Base-by-base conservation (phyloP, 352 stramenopile genomes). In the Globisporangium perplexum region DNA sequence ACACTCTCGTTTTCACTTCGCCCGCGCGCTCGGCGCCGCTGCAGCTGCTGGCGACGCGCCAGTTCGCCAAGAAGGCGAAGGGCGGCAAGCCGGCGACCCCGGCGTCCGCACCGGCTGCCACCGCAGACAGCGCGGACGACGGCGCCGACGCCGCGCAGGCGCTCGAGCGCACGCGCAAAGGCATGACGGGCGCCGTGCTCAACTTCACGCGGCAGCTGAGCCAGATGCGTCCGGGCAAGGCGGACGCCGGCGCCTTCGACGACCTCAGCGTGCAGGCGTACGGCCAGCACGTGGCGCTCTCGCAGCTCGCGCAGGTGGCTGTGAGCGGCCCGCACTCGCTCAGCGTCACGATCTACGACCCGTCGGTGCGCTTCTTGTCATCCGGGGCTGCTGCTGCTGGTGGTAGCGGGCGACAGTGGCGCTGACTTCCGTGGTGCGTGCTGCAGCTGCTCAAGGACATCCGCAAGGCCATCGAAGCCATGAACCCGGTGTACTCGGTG, bases 241-340 rank as follows among this genome's bases (percentile, higher is more conserved):
- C 83, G 18, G 81, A 93, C 54, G 83, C 78, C 26, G 80, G 83
- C 26, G 87, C 91, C 65, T 90, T 93, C 43, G 83, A 93, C 55
- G 72, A 84, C 50, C 69, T 93, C 50, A 71, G 83, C 53, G 77
- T 93, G 50, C 80, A 78, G 58, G 83, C 83, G 54, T 93, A 93
- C 58, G 83, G 81, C 30, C 68, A 90, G 62, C 76, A 88, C 64
- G 81, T 88, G 31, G 68, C 78, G 47, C 69, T 93, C 30, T 74
- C 77, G 35, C 80, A 93, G 67, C 56, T 93, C 28, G 83, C 80
- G 30, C 83, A 93, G 56, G 80, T 93, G 45, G 68, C 83, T 0
- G 77, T 93, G 10, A 71, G 66, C 10, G 74, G 78, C 44, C 62
- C 69, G 24, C 74, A 90, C 60, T 72, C 77, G 24, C 67, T 93